Evolutionary conservation across 176 grass and related monocot genomes (phyloP).

Genomic region (Alopecurus myosuroides): DNA sequence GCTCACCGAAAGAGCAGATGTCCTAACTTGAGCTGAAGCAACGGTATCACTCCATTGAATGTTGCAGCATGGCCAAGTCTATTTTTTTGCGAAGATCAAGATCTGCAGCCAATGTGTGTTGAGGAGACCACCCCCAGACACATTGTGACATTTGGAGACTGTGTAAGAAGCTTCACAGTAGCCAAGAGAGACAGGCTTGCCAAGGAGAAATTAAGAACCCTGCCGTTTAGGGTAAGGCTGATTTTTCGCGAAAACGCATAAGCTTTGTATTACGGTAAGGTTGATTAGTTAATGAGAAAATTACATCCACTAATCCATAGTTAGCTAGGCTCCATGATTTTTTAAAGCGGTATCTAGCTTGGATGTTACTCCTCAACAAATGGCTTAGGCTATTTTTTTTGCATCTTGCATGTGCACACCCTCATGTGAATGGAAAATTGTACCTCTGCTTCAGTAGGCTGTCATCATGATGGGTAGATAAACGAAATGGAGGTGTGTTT

Average conservation of each 20-base stretch:
- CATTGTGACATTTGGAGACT: background rate
- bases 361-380: slow-evolving; percentile 9
- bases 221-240: no score
- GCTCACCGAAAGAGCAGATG: slow-evolving; percentile 23
- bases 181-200: background rate
- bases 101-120: slow-evolving; percentile 17
- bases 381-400: background rate
- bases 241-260: no score
- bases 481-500: background rate
- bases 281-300: slow-evolving; percentile 14
- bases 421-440: background rate
- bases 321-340: background rate
- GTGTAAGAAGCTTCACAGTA: background rate
- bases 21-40: slow-evolving; percentile 9
- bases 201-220: background rate
- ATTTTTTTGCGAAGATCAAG: slow-evolving; percentile 22
- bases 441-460: background rate
- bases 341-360: background rate
- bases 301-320: background rate
- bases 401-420: no score
- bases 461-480: background rate
- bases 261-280: no score
- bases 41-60: background rate
- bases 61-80: slow-evolving; percentile 3
- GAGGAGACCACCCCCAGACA: background rate